These are phyloP conservation scores for Babesia ovis DNA, from an alignment of 169 alveolate species.

Conservation along the genomic window DNA sequence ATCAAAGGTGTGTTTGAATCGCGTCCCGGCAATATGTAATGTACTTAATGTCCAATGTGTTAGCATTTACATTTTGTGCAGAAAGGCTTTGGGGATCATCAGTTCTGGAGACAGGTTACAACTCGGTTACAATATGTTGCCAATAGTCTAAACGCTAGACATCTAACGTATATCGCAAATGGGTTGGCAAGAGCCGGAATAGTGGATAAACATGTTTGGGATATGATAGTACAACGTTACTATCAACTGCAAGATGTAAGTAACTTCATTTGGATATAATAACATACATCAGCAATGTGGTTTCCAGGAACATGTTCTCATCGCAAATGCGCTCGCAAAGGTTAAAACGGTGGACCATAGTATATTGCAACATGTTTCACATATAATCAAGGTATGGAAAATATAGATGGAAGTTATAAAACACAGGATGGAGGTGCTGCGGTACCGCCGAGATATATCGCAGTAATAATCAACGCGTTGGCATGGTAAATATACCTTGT, in stretches of 20 bases:
- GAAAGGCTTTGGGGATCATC: conserved; percentile 22
- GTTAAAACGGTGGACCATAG: not conserved
- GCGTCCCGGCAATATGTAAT: not conserved
- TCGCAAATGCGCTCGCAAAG: conserved; percentile 59
- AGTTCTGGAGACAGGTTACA: conserved; percentile 52
- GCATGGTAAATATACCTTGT: conserved; percentile 9
- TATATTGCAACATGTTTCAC: not conserved
- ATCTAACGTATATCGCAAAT: conserved; percentile 50
- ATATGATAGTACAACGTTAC: conserved; percentile 31
- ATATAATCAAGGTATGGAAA: conserved; percentile 22
- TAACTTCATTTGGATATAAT: not conserved
- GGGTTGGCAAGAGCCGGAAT: conserved; percentile 52
- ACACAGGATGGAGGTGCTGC: conserved; percentile 1
- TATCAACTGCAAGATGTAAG: conserved; percentile 35
- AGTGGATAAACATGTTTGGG: conserved; percentile 36
- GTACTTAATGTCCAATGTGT: no score
- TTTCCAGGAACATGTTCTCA: conserved; percentile 30
- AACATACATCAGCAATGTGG: conserved; percentile 9
- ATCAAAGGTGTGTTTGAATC: conserved; percentile 42
- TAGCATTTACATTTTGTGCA: not conserved
- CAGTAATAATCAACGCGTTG: conserved; percentile 46
- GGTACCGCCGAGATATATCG: conserved; percentile 13
- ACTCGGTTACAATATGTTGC: conserved; percentile 19
- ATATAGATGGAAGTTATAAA: not conserved
- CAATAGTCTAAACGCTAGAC: conserved; percentile 16